Percentiles rank a stretch among this genome's conserved stretches.
These are phyloP conservation scores for Sclerospora graminicola DNA, from an alignment of 352 stramenopile genomes.

Conservation along the genomic window DNA sequence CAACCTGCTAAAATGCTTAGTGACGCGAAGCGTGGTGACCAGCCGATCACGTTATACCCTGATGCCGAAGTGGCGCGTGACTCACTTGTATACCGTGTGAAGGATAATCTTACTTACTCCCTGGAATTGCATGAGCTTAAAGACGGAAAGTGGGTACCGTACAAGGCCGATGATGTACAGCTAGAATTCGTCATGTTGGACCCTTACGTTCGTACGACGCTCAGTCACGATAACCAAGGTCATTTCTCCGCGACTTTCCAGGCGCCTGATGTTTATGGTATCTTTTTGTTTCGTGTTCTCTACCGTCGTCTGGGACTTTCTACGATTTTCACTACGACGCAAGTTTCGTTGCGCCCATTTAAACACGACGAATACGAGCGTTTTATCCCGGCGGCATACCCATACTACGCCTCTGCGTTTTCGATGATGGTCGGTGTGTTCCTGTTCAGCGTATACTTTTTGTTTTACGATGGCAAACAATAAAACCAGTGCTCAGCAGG, in stretches of 20 bases:
- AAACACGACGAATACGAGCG: conserved; percentile 94
- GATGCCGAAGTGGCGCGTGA: conserved; percentile 79
- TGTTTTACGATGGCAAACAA: conserved; percentile 76
- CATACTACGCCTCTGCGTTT: conserved; percentile 89
- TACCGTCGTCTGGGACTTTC: conserved; percentile 85
- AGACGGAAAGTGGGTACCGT: conserved; percentile 68
- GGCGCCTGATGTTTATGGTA: conserved; percentile 87
- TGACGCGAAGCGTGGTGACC: conserved; percentile 73
- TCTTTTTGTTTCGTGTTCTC: conserved; percentile 90
- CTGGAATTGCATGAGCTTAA: conserved; percentile 85
- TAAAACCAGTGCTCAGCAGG: conserved; percentile 4
- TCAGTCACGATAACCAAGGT: conserved; percentile 58
- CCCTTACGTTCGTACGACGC: conserved; percentile 84
- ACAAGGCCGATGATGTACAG: conserved; percentile 78
- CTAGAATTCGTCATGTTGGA: conserved; percentile 94
- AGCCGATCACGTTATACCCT: conserved; percentile 86
- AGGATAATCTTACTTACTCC: conserved; percentile 89
- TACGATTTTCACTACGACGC: conserved; percentile 78
- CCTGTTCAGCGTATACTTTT: conserved; percentile 84
- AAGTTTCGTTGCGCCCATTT: conserved; percentile 89
- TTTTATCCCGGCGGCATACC: conserved; percentile 88
- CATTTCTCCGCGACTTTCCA: conserved; percentile 82
- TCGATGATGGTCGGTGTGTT: conserved; percentile 88
- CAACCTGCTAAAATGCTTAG: conserved; percentile 85
- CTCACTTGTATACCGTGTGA: conserved; percentile 90